Conservation (phyloP, 352 stramenopile species). For the Phytophthora cryptogea region DNA sequence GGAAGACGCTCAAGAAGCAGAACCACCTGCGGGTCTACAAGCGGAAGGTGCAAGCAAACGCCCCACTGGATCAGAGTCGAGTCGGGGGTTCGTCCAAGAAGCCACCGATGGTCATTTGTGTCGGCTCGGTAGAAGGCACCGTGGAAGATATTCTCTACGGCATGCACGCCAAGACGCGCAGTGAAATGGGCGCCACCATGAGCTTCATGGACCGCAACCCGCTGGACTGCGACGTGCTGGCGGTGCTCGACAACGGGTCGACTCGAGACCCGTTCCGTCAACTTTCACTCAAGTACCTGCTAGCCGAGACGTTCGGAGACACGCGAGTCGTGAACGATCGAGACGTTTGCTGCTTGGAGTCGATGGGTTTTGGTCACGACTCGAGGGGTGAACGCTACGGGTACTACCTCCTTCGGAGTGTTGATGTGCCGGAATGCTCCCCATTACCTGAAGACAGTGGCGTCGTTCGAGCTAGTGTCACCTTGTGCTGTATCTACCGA, state of each 20-base stretch:
- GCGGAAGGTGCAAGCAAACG: slow-evolving; percentile 19
- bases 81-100: slow-evolving; percentile 18
- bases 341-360: slow-evolving; percentile 56
- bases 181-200: slow-evolving; percentile 59
- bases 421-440: slow-evolving; percentile 52
- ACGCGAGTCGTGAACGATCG: slow-evolving; percentile 51
- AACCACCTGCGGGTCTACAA: slow-evolving; percentile 56
- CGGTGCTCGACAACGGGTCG: slow-evolving; percentile 45
- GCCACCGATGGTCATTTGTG: slow-evolving; percentile 52
- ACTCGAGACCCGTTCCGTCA: slow-evolving; percentile 59
- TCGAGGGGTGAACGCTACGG: slow-evolving; percentile 44
- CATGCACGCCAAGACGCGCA: slow-evolving; percentile 55
- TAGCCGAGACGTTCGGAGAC: slow-evolving; percentile 48
- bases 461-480: slow-evolving; percentile 52
- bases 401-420: slow-evolving; percentile 60
- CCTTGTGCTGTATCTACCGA: slow-evolving; percentile 70
- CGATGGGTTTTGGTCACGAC: slow-evolving; percentile 50
- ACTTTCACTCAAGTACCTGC: slow-evolving; percentile 60
- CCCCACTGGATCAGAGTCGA: slow-evolving; percentile 17
- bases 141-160: slow-evolving; percentile 66
- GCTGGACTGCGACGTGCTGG: slow-evolving; percentile 53
- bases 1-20: slow-evolving; percentile 46
- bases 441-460: slow-evolving; percentile 47
- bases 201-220: slow-evolving; percentile 46
- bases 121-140: slow-evolving; percentile 54